A percentile compares a stretch with the other conserved stretches of the same genome.
Conservation (phyloP, 2,329 filamentous ascomycete species). For the Ceratocystis cubensis region DNA sequence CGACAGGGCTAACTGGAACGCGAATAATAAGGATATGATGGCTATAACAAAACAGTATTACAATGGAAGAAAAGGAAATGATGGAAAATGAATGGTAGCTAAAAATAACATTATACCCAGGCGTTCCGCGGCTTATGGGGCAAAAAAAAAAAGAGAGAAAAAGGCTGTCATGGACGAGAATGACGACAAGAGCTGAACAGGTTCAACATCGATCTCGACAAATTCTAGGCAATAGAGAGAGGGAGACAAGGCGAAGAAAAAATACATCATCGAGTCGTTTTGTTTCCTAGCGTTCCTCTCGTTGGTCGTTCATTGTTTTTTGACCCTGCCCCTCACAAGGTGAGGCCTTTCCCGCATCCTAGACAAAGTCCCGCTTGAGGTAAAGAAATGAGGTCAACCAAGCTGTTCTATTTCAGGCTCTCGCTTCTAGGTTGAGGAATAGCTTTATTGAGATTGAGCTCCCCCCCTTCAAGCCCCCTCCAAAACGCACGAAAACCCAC, state of each 20-base stretch:
- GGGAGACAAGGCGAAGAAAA: background rate
- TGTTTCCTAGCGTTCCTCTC: no score
- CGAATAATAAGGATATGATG: no score
- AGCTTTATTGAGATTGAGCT: background rate
- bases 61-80: background rate
- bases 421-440: background rate
- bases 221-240: no score
- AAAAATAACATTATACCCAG: background rate
- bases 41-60: no score
- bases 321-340: background rate
- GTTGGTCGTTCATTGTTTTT: no score
- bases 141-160: background rate
- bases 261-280: background rate
- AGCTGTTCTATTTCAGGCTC: constrained; percentile 5
- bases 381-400: constrained; percentile 3
- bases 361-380: background rate
- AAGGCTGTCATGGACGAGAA: background rate
- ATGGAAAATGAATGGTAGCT: background rate
- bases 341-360: constrained; percentile 8
- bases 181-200: no score
- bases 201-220: no score
- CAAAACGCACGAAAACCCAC: background rate
- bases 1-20: no score
- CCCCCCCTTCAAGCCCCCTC: background rate
- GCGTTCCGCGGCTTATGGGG: no score